Conservation (phyloP, 805 yeast genomes). For the Vanderwaltozyma tropicalis region DNA sequence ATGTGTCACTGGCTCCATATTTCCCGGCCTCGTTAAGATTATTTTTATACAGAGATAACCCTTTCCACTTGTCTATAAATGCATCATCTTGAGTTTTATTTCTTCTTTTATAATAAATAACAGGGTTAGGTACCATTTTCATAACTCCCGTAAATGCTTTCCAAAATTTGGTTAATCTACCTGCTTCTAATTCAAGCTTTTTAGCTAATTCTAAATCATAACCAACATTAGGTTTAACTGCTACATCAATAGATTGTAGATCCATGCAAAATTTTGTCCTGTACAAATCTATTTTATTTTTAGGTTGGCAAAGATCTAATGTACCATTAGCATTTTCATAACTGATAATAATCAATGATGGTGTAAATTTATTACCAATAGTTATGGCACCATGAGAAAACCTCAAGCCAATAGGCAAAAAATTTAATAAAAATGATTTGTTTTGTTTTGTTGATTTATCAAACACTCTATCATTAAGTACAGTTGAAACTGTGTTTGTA, state of each 20-base stretch:
- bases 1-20: slow-evolving; percentile 24
- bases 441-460: not conserved
- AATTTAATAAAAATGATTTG: slow-evolving; percentile 18
- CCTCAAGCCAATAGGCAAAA: slow-evolving; percentile 54
- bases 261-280: slow-evolving; percentile 36
- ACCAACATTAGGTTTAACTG: slow-evolving; percentile 62
- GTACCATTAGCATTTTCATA: slow-evolving; percentile 44
- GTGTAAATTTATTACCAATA: slow-evolving; percentile 70
- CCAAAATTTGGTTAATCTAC: slow-evolving; percentile 19
- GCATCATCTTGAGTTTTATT: slow-evolving; percentile 6
- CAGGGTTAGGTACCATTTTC: slow-evolving; percentile 5
- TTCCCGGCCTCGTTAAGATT: slow-evolving; percentile 31
- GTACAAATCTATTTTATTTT: slow-evolving; percentile 48
- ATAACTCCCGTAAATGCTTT: slow-evolving; percentile 9
- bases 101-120: slow-evolving; percentile 1
- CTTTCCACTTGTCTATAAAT: slow-evolving; percentile 51
- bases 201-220: slow-evolving; percentile 33
- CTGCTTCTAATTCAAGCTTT: slow-evolving; percentile 12
- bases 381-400: slow-evolving; percentile 63
- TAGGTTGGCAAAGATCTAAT: slow-evolving; percentile 43
- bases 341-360: slow-evolving; percentile 57
- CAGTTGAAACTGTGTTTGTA: slow-evolving; percentile 3
- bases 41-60: slow-evolving; percentile 52
- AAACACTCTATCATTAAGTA: slow-evolving; percentile 14
- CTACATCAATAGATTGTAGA: slow-evolving; percentile 44